Evolutionary conservation across 1,284 basidiomycete genomes (phyloP).

Genomic region (Phlebopus sp.): DNA sequence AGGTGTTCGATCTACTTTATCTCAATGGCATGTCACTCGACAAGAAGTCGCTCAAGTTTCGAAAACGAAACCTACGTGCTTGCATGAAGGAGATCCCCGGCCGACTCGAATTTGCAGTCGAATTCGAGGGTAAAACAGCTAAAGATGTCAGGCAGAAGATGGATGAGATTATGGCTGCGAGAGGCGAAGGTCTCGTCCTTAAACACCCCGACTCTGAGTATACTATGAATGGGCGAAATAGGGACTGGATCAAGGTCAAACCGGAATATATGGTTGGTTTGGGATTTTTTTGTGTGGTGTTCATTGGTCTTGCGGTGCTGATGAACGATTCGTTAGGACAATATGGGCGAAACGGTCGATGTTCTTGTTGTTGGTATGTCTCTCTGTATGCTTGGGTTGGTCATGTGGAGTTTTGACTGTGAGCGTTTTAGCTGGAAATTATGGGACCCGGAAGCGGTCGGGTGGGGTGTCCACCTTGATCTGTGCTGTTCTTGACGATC

Average conservation of each 20-base stretch:
- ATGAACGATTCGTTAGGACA: constrained; percentile 51
- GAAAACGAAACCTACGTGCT: constrained; percentile 66
- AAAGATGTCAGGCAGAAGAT: constrained; percentile 78
- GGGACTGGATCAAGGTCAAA: constrained; percentile 93
- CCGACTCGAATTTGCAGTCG: constrained; percentile 73
- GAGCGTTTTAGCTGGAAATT: constrained; percentile 57
- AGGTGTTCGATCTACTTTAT: constrained; percentile 90
- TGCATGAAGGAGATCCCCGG: constrained; percentile 68
- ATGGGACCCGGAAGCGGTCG: constrained; percentile 68
- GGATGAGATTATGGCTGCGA: constrained; percentile 76
- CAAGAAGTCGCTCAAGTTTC: constrained; percentile 58
- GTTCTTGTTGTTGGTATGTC: constrained; percentile 78
- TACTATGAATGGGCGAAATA: constrained; percentile 78
- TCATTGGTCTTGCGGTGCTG: neutral
- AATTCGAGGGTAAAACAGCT: constrained; percentile 70
- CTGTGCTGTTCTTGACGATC: constrained; percentile 75
- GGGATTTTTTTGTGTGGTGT: neutral
- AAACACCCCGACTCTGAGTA: constrained; percentile 84
- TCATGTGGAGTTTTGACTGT: constrained; percentile 1
- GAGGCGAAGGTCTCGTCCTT: constrained; percentile 89
- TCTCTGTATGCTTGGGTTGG: neutral
- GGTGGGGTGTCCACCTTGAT: constrained; percentile 80
- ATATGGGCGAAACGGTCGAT: constrained; percentile 87
- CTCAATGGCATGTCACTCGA: constrained; percentile 75
- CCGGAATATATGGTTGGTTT: constrained; percentile 85